phyloP scores from a whole-genome alignment of 495 filamentous ascomycete genomes.

The Xylaria bambusicola region DNA sequence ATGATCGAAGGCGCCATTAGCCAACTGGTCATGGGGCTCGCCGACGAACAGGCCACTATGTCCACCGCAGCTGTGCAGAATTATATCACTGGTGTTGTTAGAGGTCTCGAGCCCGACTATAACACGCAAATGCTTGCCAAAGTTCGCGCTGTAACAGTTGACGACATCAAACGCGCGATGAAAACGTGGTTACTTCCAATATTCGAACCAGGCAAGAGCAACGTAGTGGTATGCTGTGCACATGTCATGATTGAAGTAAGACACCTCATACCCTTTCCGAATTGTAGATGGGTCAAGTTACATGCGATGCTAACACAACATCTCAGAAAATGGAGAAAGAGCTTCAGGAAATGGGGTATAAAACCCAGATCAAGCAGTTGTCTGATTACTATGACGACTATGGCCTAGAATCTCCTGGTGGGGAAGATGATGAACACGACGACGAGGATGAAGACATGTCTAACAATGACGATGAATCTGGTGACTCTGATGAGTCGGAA shows the following conservation, averaged over 20 bases:
- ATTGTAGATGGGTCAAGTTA: conserved; percentile 1
- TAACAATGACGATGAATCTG: conserved; percentile 25
- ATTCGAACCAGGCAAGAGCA: conserved; percentile 74
- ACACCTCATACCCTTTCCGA: conserved; percentile 15
- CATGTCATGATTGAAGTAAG: conserved; percentile 81
- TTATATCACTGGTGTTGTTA: conserved; percentile 79
- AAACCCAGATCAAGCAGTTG: conserved; percentile 70
- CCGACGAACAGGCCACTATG: conserved; percentile 85
- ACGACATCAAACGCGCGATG: conserved; percentile 77
- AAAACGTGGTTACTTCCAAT: conserved; percentile 73
- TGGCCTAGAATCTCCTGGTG: conserved; percentile 71
- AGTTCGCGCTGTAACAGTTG: conserved; percentile 72
- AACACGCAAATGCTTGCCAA: conserved; percentile 71
- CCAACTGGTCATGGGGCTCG: conserved; percentile 78
- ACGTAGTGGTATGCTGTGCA: conserved; percentile 87
- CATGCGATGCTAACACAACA: conserved; percentile 18
- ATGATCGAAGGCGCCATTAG: conserved; percentile 89
- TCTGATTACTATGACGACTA: conserved; percentile 90
- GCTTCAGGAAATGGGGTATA: conserved; percentile 75
- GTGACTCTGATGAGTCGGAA: background rate
- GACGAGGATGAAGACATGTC: conserved; percentile 46
- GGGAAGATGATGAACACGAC: conserved; percentile 64
- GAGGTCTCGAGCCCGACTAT: conserved; percentile 76
- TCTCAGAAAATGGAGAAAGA: conserved; percentile 67
- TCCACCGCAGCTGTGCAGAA: conserved; percentile 74